Base-by-base conservation (phyloP, 139 green algal genomes). In the Ettlia oleoabundans region DNA sequence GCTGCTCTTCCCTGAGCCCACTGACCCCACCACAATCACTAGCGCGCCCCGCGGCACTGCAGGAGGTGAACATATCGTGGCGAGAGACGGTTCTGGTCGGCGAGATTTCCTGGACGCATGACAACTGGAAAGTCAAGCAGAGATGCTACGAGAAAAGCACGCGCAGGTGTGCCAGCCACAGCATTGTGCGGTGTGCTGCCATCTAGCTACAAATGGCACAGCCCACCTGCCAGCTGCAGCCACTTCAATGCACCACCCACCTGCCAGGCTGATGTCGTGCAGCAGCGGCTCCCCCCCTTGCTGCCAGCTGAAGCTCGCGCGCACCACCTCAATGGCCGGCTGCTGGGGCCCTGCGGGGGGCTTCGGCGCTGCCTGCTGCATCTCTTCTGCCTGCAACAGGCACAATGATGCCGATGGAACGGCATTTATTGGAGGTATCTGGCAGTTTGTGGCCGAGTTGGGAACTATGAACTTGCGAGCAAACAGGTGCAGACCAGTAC, bases 1-100 rank as follows among this genome's bases (percentile, higher is more conserved):
- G 28, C 84, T 89, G 15, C 86, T 92, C 83, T 97, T 97, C 32
- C 89, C 89, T 26, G 63, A 71, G 1, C 91, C 88, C 33, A 93
- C 89, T 33, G 88, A 65, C 9, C 90, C 90, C 19, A 93, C 84
- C 24, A 93, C 86, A 22, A 93, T 86, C 4, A 86, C 70, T 24
- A 93, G 87, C 5, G 84, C 55, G 38, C 89, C 89, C 10, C 61
- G 40, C n/a, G n/a, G 55, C 51, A 92, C 53, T 64, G 38, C 47
- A 55, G 19, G 33, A 66, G 32, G 63, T 8, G 37, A 26, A 81
- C n/a, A 33, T 7, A 76, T 15, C 24, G 68, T 37, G 1, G 6
- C 28, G 19, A 18, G 22, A 58, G 40, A 18, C 15, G 13, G 32
- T 22, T 4, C 26, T 3, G 67, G 21, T 15, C 38, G 21, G 33